Evolutionary conservation across 345 rosid genomes (phyloP).

Genomic region (Arabis hirsuta): DNA sequence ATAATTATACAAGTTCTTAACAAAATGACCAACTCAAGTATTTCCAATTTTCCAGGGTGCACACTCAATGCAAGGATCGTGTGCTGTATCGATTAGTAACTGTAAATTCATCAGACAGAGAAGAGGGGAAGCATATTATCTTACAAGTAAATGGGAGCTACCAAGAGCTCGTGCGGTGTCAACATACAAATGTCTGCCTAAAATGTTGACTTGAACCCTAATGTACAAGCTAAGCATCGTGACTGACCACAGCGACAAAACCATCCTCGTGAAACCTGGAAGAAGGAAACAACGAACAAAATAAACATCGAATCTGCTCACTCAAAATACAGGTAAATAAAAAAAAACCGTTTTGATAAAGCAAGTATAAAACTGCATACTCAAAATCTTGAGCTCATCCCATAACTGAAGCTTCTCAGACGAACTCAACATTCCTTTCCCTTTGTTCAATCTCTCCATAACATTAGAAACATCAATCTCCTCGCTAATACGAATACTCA

Average conservation of each 20-base stretch:
- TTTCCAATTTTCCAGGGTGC: too few relatives aligned
- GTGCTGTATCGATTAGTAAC: neutral
- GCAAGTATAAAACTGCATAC: slow-evolving; percentile 48
- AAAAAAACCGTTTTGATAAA: neutral
- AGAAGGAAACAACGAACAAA: slow-evolving; percentile 21
- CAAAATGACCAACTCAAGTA: neutral
- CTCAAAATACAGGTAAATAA: neutral
- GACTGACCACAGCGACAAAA: slow-evolving; percentile 74
- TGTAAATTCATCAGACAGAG: neutral
- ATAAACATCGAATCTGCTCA: slow-evolving; percentile 1
- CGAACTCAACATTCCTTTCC: slow-evolving; percentile 64
- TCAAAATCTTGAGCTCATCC: slow-evolving; percentile 78
- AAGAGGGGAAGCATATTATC: slow-evolving; percentile 33
- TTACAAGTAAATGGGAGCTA: slow-evolving; percentile 64
- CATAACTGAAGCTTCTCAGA: slow-evolving; percentile 80
- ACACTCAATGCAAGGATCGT: neutral
- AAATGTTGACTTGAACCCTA: slow-evolving; percentile 89
- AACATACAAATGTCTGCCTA: slow-evolving; percentile 89
- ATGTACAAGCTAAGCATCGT: slow-evolving; percentile 78
- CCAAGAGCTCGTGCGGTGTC: slow-evolving; percentile 75
- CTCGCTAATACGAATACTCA: slow-evolving; percentile 60
- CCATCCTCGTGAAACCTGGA: slow-evolving; percentile 89
- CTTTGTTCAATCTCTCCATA: slow-evolving; percentile 69
- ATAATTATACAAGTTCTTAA: neutral
- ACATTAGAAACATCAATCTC: slow-evolving; percentile 68